Base-by-base conservation (phyloP, 257 asterid genomes). In the Paulownia fortunei region DNA sequence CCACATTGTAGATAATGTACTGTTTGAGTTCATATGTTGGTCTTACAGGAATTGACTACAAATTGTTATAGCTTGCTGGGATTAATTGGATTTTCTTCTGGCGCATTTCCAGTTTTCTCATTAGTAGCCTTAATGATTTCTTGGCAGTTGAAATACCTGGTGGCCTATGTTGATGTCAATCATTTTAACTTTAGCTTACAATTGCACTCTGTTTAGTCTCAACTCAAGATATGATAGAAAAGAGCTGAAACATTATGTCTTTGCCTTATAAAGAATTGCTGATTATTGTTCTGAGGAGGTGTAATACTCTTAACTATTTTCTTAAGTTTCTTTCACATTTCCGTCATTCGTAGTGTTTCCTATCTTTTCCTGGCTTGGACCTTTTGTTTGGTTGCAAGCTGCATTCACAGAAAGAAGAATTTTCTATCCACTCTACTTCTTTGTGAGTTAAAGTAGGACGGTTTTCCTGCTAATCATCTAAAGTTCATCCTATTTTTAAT, bases 1-100 rank as follows among this genome's bases (percentile, higher is more conserved):
- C 68, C 76, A 32, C 84, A 73, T 59, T 84, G 82, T 82, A 82
- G 86, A 86, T 83, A 80, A 72, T 76, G 34, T 76, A 61, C 83
- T 32, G 49, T 34, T n/a, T n/a, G 74, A 78, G 55, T 18, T 64
- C 47, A 44, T 65, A 37, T 46, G 59, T 49, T 80, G 19, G 36
- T 74, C 46, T 62, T 49, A 76, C 72, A 41, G 21, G 77, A 51
- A 68, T 64, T 19, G 23, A 44, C 60, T 78, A 73, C 44, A 74
- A 41, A 58, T 10, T 58, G 62, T 65, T 12, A 10, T 52, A n/a
- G n/a, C n/a, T n/a, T n/a, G n/a, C n/a, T n/a, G n/a, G n/a, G n/a
- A n/a, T n/a, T n/a, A n/a, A n/a, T n/a, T n/a, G n/a, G n/a, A n/a
- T n/a, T n/a, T n/a, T n/a, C n/a, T n/a, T n/a, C n/a, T n/a, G n/a